Evolutionary conservation across 345 rosid species (phyloP), one percentile per base, ranked within the genome.

Genomic region (Rhodamnia rubescens): DNA sequence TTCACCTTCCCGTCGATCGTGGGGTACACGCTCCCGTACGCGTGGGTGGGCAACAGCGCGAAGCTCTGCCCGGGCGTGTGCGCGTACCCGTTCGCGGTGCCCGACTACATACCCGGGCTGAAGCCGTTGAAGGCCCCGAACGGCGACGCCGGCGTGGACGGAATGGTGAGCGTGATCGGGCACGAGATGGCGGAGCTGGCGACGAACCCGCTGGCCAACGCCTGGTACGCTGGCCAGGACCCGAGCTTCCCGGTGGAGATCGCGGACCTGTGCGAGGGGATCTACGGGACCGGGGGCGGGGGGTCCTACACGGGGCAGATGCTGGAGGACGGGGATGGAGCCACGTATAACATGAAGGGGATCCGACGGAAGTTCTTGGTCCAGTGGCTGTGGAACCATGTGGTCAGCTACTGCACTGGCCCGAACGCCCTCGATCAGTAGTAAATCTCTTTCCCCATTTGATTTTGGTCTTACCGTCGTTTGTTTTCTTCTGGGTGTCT

Each of bases 131-230:
- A 90, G 86, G 85, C 99, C 8, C 99, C 99, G 0, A 97, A 97
- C 90, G 96, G 94, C 14, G 99, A 97, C 87, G 85, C 89, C 0
- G 98, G 98, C 12, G 94, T 97, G 2, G 99, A 97, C 85, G 99
- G 98, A 49, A 97, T 97, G 99, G 92, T 97, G 84, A 95, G 98
- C 82, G 99, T 97, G 85, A 96, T 97, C 2, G 99, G 88, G 32
- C 99, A 97, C 90, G 99, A 97, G 93, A 83, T 97, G 51, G 99
- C 98, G 1, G 99, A 97, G 92, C 90, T 96, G 88, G 98, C 99
- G 26, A 89, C 98, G 11, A 95, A 97, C 89, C 99, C 98, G 56
- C 84, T 97, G 83, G 99, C 93, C 61, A 97, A 97, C 92, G 99
- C 98, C 9, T 97, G 99, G 99, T 97, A 93, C 55, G 99, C 99